These are phyloP conservation scores for Pythium rishiriense DNA, from an alignment of 352 stramenopile species.

Conservation along the genomic window DNA sequence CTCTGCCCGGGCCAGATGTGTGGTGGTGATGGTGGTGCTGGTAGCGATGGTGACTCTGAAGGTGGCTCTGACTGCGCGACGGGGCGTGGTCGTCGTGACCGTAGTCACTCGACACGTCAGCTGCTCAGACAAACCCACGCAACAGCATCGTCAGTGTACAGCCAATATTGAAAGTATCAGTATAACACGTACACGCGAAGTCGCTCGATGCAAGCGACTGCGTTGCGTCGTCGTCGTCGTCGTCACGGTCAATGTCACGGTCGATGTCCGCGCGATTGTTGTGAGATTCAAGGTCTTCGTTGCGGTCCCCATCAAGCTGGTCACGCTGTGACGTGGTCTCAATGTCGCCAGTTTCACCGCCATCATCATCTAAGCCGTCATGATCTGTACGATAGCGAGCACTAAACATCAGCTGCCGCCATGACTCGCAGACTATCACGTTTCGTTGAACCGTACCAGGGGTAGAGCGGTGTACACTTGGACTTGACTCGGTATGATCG, in stretches of 20 bases:
- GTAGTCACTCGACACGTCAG: constrained; percentile 18
- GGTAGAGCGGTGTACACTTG: constrained; percentile 39
- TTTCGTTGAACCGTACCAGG: constrained; percentile 41
- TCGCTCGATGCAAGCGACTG: constrained; percentile 16
- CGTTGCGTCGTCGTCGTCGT: constrained; percentile 1
- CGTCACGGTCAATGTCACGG: background rate
- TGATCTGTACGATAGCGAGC: constrained; percentile 16
- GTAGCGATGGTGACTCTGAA: background rate
- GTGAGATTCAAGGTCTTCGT: background rate
- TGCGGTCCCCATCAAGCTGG: background rate
- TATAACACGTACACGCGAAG: background rate
- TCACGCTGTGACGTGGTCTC: background rate
- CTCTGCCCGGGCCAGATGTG: constrained; percentile 1
- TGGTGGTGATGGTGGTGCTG: background rate
- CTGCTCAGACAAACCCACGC: background rate
- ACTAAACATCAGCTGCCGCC: too few relatives aligned
- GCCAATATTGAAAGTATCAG: background rate
- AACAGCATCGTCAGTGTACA: background rate
- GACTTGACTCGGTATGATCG: constrained; percentile 33
- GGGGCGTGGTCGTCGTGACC: background rate
- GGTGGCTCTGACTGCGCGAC: background rate
- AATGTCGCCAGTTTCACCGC: background rate
- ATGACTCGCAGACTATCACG: too few relatives aligned
- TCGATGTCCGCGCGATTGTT: constrained; percentile 1
- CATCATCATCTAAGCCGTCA: constrained; percentile 13